These are phyloP conservation scores for Pythium sp. DNA, from an alignment of 352 stramenopile genomes.

Conservation along the genomic window DNA sequence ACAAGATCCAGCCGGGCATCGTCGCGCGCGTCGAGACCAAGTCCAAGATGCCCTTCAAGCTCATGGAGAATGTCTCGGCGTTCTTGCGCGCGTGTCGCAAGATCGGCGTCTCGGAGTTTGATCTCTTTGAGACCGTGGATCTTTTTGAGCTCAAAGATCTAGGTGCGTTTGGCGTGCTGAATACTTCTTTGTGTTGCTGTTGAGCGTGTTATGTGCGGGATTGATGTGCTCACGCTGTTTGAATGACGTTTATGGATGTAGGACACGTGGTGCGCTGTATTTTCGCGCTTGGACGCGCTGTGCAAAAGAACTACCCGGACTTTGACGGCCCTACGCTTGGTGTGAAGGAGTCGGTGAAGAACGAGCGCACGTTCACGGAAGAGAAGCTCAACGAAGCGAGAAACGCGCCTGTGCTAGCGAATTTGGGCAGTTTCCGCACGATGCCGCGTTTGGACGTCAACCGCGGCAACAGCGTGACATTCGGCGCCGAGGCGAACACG, in stretches of 20 bases:
- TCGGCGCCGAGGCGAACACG: conserved; percentile 60
- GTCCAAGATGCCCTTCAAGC: conserved; percentile 91
- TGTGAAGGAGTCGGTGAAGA: conserved; percentile 80
- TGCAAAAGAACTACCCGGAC: conserved; percentile 71
- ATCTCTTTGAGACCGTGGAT: conserved; percentile 90
- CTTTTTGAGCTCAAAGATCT: conserved; percentile 89
- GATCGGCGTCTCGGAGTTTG: conserved; percentile 88
- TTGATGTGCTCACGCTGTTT: not conserved
- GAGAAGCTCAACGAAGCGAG: conserved; percentile 63
- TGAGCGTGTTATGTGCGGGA: not conserved
- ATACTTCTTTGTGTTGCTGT: not conserved
- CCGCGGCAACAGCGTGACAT: conserved; percentile 67
- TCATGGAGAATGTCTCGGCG: conserved; percentile 90
- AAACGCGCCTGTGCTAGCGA: conserved; percentile 61
- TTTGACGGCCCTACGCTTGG: conserved; percentile 75
- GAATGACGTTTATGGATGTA: not conserved
- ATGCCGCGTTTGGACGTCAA: conserved; percentile 59
- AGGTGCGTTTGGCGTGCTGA: conserved; percentile 18
- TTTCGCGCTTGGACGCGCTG: conserved; percentile 64
- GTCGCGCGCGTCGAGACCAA: conserved; percentile 76
- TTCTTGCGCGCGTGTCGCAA: conserved; percentile 82
- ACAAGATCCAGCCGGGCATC: conserved; percentile 68
- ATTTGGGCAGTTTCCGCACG: conserved; percentile 65
- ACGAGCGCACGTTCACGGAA: conserved; percentile 65
- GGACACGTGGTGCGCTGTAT: conserved; percentile 80